phyloP scores from a whole-genome alignment of 768 basidiomycete genomes.

The Hydnomerulius pinastri region DNA sequence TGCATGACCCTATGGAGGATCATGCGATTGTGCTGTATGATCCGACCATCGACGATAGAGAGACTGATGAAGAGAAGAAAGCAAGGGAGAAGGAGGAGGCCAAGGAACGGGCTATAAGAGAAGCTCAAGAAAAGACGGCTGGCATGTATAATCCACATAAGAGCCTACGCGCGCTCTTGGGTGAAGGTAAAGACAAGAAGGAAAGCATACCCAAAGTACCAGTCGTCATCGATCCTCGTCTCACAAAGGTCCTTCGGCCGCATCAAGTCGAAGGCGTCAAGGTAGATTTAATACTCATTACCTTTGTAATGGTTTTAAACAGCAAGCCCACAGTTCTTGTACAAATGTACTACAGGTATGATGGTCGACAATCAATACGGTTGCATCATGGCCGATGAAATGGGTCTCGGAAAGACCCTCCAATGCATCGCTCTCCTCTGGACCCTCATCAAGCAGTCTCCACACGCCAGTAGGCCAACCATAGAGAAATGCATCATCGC shows the following conservation, averaged over 20 bases:
- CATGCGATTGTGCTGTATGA: slow-evolving; percentile 98
- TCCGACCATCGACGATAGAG: slow-evolving; percentile 90
- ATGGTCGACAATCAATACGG: slow-evolving; percentile 87
- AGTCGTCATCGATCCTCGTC: slow-evolving; percentile 91
- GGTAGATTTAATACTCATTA: slow-evolving; percentile 44
- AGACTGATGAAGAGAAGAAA: slow-evolving; percentile 83
- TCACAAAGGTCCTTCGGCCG: slow-evolving; percentile 87
- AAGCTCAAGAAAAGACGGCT: slow-evolving; percentile 66
- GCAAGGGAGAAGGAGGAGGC: slow-evolving; percentile 75
- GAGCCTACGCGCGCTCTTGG: slow-evolving; percentile 77
- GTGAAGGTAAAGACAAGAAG: slow-evolving; percentile 70
- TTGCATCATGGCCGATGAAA: slow-evolving; percentile 99
- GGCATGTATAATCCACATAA: slow-evolving; percentile 91
- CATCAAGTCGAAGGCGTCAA: slow-evolving; percentile 99
- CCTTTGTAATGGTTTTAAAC: slow-evolving; percentile 3
- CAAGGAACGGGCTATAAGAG: slow-evolving; percentile 61
- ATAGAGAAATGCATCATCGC: slow-evolving; percentile 98
- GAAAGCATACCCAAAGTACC: slow-evolving; percentile 77
- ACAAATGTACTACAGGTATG: slow-evolving; percentile 93
- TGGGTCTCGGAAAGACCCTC: slow-evolving; percentile 96
- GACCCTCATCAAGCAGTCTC: slow-evolving; percentile 95
- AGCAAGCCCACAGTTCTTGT: slow-evolving; percentile 73
- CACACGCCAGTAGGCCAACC: slow-evolving; percentile 78
- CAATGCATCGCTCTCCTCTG: slow-evolving; percentile 96
- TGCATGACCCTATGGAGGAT: slow-evolving; percentile 98